Percentiles rank a stretch among this genome's conserved stretches.
Conservation (phyloP, 2,329 filamentous ascomycete species). For the Emmonsiellopsis sp. region DNA sequence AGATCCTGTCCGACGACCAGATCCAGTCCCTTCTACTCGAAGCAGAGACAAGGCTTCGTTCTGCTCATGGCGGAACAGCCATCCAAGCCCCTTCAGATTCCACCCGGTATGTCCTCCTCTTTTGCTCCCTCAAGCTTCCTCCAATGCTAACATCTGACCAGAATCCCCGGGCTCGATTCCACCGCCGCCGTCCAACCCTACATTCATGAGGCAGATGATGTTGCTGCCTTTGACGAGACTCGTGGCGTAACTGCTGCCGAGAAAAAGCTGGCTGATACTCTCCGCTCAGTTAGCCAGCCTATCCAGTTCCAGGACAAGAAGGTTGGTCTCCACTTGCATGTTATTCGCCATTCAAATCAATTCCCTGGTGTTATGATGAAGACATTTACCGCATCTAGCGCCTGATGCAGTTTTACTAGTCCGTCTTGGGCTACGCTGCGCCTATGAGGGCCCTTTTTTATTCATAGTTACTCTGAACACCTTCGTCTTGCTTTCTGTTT, state of each 20-base stretch:
- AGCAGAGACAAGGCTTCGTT: constrained; percentile 50
- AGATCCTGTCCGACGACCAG: constrained; percentile 53
- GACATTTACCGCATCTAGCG: constrained; percentile 52
- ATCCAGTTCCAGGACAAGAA: constrained; percentile 40
- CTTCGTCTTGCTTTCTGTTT: constrained; percentile 25
- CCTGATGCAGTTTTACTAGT: constrained; percentile 65
- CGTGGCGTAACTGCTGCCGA: constrained; percentile 42
- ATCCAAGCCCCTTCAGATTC: constrained; percentile 9
- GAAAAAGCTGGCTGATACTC: constrained; percentile 38
- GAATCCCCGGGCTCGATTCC: constrained; percentile 43
- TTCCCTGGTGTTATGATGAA: constrained; percentile 57
- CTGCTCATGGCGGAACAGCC: neutral
- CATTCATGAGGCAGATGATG: constrained; percentile 42
- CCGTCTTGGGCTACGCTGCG: constrained; percentile 73
- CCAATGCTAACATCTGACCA: neutral
- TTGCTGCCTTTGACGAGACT: constrained; percentile 46
- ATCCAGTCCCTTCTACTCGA: constrained; percentile 55
- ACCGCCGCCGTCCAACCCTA: constrained; percentile 44
- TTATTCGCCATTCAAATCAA: constrained; percentile 6
- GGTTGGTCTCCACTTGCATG: constrained; percentile 35
- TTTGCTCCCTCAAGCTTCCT: neutral
- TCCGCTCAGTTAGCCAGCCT: constrained; percentile 46
- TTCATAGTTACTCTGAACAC: constrained; percentile 66
- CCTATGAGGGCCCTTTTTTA: constrained; percentile 55
- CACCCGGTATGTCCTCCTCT: neutral